Evolutionary conservation across 441 rosid species (phyloP), one percentile per base, ranked within the genome.

Genomic region (Lepidium campestre): DNA sequence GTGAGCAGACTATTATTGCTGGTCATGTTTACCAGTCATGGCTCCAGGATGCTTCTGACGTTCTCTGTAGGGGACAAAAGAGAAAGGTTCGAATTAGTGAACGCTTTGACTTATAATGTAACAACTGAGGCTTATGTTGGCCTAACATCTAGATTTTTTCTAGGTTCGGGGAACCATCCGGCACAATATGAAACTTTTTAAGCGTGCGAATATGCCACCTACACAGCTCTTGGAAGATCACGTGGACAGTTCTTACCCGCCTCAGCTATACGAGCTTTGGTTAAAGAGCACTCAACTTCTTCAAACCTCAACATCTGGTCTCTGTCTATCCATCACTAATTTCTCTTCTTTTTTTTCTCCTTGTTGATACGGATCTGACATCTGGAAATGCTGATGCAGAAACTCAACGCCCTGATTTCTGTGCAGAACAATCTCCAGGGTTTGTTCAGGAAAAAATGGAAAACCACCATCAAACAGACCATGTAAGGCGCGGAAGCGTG

Each of bases 21-120:
- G 88, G 88, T 63, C 78, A 73, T 52, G 57, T 73, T n/a, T 91
- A 87, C 75, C 96, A 83, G 74, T 75, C 89, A 64, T 87, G 97
- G 97, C 87, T 89, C 47, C 88, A 86, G 59, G 71, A 85, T 72
- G 20, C 93, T 71, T 79, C 89, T 57, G 79, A 82, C 72, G 72
- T 85, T 73, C 62, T 78, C 59, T 78, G 84, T n/a, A 81, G 80
- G 75, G 77, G 85, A 55, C 78, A 77, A 77, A 85, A 80, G 73
- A 86, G 81, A 74, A 89, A 85, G 91, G 96, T 86, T 70, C 71
- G 36, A 12, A 45, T 19, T 19, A 53, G 52, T 47, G 44, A 55
- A 42, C 36, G 13, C 76, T 49, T 59, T 32, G n/a, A 41, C 45
- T 31, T 25, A 7, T 22, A 10, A 10, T 58, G 58, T 54, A 58